Evolutionary conservation across 2,329 filamentous ascomycete species (phyloP).

Genomic region (Sporothrix sp.): DNA sequence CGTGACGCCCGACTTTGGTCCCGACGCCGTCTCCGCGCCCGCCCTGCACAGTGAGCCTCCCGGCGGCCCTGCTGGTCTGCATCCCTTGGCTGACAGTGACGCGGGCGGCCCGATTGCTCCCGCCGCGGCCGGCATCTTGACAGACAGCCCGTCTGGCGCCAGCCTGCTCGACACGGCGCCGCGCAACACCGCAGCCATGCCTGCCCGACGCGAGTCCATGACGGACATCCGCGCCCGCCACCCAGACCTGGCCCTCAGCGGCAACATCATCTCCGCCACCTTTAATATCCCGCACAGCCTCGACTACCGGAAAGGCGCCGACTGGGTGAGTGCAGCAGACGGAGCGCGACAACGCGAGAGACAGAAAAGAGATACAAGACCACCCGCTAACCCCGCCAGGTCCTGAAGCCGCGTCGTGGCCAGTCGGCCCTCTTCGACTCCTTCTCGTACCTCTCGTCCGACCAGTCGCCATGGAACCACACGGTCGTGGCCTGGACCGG

Average conservation of each 20-base stretch:
- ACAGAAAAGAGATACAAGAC: neutral
- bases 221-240: slow-evolving; percentile 46
- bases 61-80: too few relatives aligned
- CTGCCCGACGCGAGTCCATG: slow-evolving; percentile 39
- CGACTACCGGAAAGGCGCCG: slow-evolving; percentile 46
- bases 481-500: slow-evolving; percentile 92
- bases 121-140: neutral
- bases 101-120: too few relatives aligned
- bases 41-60: slow-evolving; percentile 10
- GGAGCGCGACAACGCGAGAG: neutral
- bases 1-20: slow-evolving; percentile 32
- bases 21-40: slow-evolving; percentile 6
- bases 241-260: slow-evolving; percentile 48
- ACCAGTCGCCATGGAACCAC: slow-evolving; percentile 78
- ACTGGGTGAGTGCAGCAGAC: slow-evolving; percentile 45
- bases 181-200: slow-evolving; percentile 34
- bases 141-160: neutral
- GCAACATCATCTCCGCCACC: slow-evolving; percentile 57
- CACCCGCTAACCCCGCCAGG: slow-evolving; percentile 35
- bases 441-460: slow-evolving; percentile 78
- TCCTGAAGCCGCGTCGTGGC: slow-evolving; percentile 66
- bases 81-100: too few relatives aligned
- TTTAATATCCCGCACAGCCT: slow-evolving; percentile 54
- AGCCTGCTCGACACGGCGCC: slow-evolving; percentile 16
- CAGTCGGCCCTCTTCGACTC: slow-evolving; percentile 90